Conservation (phyloP, 495 filamentous ascomycete species). For the Cercophora scortea region DNA sequence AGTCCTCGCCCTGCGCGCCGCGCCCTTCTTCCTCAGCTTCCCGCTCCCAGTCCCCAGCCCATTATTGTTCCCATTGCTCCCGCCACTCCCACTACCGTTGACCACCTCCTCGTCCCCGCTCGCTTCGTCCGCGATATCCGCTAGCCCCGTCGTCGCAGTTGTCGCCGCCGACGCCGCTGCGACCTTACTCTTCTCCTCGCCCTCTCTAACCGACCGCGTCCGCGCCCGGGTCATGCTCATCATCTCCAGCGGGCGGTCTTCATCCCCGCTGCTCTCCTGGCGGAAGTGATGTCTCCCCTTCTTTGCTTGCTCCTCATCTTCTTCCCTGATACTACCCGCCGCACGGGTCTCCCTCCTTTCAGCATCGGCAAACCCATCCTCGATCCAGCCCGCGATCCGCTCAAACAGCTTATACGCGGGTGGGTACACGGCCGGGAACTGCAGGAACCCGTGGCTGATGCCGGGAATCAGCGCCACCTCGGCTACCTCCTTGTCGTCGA, state of each 20-base stretch:
- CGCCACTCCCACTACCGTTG: not conserved
- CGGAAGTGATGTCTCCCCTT: constrained; percentile 27
- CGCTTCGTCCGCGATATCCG: constrained; percentile 1
- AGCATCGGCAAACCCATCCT: constrained; percentile 55
- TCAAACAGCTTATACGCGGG: constrained; percentile 78
- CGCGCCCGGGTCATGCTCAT: constrained; percentile 52
- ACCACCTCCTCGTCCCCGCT: not conserved
- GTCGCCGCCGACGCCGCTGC: not conserved
- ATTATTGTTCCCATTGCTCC: constrained; percentile 18
- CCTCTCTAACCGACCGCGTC: constrained; percentile 16
- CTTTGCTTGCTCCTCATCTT: not conserved
- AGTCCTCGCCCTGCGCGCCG: not conserved
- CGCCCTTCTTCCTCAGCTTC: constrained; percentile 10
- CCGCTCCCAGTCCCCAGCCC: constrained; percentile 17
- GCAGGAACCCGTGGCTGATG: constrained; percentile 84
- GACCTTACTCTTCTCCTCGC: not conserved
- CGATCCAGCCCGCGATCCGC: constrained; percentile 68
- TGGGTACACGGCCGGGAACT: constrained; percentile 79
- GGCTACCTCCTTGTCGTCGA: constrained; percentile 69
- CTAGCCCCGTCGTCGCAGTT: not conserved
- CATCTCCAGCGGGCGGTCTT: constrained; percentile 77
- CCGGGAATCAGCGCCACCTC: constrained; percentile 81
- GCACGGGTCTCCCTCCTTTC: constrained; percentile 8
- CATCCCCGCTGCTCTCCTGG: constrained; percentile 66
- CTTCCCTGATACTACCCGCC: constrained; percentile 3